phyloP scores from a whole-genome alignment of 768 basidiomycete genomes.

The Saitozyma sp. region DNA sequence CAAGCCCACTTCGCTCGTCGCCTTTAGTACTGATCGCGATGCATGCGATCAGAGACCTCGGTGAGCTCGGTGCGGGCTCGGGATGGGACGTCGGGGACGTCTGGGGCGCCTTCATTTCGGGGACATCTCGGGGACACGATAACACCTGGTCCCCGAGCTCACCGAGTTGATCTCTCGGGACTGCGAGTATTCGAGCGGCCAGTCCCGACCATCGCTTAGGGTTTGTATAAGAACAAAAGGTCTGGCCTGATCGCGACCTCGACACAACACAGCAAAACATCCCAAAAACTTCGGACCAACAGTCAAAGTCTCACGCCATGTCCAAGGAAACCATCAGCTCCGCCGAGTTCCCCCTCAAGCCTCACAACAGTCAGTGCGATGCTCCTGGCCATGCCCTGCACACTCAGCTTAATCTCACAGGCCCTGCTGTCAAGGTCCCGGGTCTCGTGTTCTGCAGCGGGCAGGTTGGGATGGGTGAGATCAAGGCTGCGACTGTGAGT shows the following conservation, averaged over 20 bases:
- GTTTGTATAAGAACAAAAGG: neutral
- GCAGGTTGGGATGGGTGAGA: constrained; percentile 38
- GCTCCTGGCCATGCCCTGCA: neutral
- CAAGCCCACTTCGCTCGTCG: too few relatives aligned
- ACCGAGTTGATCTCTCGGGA: too few relatives aligned
- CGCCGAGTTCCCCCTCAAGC: constrained; percentile 42
- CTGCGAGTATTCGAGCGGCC: too few relatives aligned
- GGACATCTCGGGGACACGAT: too few relatives aligned
- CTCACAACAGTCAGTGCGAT: constrained; percentile 37
- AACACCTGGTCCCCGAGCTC: too few relatives aligned
- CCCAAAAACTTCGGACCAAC: too few relatives aligned
- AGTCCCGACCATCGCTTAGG: neutral
- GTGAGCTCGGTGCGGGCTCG: too few relatives aligned
- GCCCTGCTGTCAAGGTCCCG: constrained; percentile 40
- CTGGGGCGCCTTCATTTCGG: too few relatives aligned
- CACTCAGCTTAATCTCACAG: constrained; percentile 2
- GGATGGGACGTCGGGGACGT: too few relatives aligned
- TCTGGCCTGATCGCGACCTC: neutral
- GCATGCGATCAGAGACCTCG: too few relatives aligned
- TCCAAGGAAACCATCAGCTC: constrained; percentile 36
- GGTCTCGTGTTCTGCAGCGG: constrained; percentile 45
- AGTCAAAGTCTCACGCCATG: constrained; percentile 10
- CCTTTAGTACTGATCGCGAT: too few relatives aligned
- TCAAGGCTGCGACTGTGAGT: constrained; percentile 42
- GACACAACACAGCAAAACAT: neutral